A percentile compares a stretch with the other conserved stretches of the same genome.
Conservation (phyloP, 306 rosid genomes). For the apple (Malus domestica) region DNA sequence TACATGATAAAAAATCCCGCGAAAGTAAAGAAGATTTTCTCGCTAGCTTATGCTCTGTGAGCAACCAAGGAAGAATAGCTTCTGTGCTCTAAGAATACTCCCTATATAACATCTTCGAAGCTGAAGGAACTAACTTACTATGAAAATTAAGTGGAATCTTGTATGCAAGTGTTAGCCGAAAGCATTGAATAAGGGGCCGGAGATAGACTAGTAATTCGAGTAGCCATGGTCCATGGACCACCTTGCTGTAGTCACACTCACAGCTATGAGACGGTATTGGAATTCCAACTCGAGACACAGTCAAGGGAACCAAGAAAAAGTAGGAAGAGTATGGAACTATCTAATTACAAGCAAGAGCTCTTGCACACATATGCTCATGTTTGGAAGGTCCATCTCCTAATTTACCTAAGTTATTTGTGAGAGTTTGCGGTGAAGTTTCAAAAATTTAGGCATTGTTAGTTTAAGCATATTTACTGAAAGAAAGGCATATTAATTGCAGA, state of each 20-base stretch:
- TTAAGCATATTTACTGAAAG: not conserved
- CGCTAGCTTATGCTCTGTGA: not conserved
- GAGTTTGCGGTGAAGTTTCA: not conserved
- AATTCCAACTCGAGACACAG: too few species aligned
- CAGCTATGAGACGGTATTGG: too few species aligned
- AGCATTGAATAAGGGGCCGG: too few species aligned
- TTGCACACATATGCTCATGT: too few species aligned
- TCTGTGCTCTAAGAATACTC: not conserved
- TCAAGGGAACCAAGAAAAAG: too few species aligned
- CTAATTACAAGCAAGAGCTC: too few species aligned
- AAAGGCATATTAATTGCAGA: not conserved
- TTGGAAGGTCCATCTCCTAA: too few species aligned
- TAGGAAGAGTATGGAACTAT: too few species aligned
- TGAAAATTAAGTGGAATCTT: not conserved
- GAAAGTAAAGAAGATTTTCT: not conserved
- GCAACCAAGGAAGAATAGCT: not conserved
- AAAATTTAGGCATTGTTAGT: not conserved
- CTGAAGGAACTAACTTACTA: not conserved
- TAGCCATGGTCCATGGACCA: too few species aligned
- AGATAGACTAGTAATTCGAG: too few species aligned
- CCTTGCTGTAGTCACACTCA: too few species aligned
- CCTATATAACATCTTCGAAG: not conserved
- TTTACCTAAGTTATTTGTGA: too few species aligned
- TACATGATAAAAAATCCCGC: not conserved
- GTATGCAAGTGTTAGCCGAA: not conserved